Base-by-base conservation (phyloP, 768 basidiomycete genomes). In the Holtermannia corniformis region DNA sequence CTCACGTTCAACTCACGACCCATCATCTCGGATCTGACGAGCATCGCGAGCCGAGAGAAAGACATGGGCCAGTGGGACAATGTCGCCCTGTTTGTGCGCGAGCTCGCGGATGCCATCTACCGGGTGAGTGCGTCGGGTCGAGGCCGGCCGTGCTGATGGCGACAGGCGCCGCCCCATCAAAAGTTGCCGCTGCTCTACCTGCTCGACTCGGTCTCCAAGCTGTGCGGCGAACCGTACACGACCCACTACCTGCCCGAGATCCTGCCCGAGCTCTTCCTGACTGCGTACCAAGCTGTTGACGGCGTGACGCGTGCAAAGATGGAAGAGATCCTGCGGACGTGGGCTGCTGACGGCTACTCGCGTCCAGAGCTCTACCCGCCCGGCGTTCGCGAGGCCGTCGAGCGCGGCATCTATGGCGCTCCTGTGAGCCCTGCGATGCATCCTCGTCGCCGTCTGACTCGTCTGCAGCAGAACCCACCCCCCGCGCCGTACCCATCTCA, bases 251-350 rank as follows among this genome's bases (percentile, higher is more conserved):
- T 99, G 64, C 79, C 85, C 11, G 78, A 82, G 10, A 80, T 90
- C 68, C 85, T 92, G 56, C 84, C 85, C 52, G 79, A 82, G 20
- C 75, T 92, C 16, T 97, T 91, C 75, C 76, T 95, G 60, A 82
- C 87, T 58, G 84, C 91, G 24, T 96, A 97, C 73, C 78, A 80
- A 44, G 79, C 82, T 62, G 92, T 95, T 59, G 91, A 95, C 67
- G 81, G 82, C 47, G 74, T 73, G 41, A 93, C 88, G 22, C 83
- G 86, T 56, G 81, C 82, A 70, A 97, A 97, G 73, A 92, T 99
- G 87, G 89, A 93, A 68, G 95, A 99, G 73, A 90, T 99, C 83
- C 80, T 97, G 13, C 73, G 87, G 24, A 93, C 95, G 4, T 99
- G 95, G 95, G 79, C 91, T 40, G 85, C 82, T 21, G 90, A 88